Conservation (phyloP, 192 early-diverging fungal genomes). For the Funneliformis geosporum region DNA sequence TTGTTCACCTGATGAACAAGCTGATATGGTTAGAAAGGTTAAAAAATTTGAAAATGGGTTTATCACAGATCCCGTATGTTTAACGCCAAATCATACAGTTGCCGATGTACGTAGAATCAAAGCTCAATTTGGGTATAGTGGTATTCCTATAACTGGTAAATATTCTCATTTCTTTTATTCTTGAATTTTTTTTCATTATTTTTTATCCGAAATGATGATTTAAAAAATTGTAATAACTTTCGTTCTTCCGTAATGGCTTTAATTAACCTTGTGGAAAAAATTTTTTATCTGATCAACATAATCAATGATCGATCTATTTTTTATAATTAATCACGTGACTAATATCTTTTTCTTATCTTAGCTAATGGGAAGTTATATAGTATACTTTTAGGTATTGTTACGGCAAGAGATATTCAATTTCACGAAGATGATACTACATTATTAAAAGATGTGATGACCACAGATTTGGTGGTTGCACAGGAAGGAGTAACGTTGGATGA, state of each 20-base stretch:
- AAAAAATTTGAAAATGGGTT: slow-evolving; percentile 99
- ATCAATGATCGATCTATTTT: neutral
- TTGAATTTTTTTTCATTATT: neutral
- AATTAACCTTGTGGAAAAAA: slow-evolving; percentile 38
- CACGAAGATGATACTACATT: slow-evolving; percentile 62
- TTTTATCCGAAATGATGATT: slow-evolving; percentile 5
- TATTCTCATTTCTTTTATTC: slow-evolving; percentile 16
- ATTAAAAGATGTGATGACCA: slow-evolving; percentile 87
- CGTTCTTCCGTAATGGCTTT: slow-evolving; percentile 47
- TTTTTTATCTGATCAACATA: slow-evolving; percentile 17
- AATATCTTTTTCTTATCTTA: slow-evolving; percentile 24
- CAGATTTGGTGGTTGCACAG: slow-evolving; percentile 80
- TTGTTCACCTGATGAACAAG: slow-evolving; percentile 93
- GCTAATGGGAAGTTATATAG: slow-evolving; percentile 84
- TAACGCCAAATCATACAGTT: slow-evolving; percentile 82
- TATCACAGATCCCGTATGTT: slow-evolving; percentile 89
- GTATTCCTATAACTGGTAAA: slow-evolving; percentile 92
- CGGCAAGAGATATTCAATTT: slow-evolving; percentile 96
- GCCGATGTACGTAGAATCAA: slow-evolving; percentile 88
- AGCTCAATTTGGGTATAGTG: slow-evolving; percentile 86
- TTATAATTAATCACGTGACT: slow-evolving; percentile 1
- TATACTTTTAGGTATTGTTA: slow-evolving; percentile 94
- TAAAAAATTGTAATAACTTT: slow-evolving; percentile 38
- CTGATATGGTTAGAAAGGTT: slow-evolving; percentile 96
- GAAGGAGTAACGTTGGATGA: slow-evolving; percentile 87